Conservation (phyloP, 805 yeast species). For the Candida fluviatilis region DNA sequence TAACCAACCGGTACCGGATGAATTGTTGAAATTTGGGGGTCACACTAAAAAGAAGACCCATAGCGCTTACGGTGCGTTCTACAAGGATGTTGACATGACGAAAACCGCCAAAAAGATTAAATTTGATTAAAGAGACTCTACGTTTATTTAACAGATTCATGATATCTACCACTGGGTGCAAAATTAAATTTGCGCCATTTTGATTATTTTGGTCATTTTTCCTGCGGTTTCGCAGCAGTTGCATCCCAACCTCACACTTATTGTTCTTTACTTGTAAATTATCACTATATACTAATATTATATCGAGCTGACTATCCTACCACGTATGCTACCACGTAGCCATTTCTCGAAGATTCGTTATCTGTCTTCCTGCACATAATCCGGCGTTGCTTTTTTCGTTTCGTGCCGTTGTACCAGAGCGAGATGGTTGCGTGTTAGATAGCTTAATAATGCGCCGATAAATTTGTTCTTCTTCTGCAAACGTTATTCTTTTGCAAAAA, state of each 20-base stretch:
- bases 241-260: background rate
- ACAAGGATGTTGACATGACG: slow-evolving; percentile 82
- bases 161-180: too few relatives aligned
- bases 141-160: background rate
- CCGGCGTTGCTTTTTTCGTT: too few relatives aligned
- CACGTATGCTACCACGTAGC: background rate
- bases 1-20: slow-evolving; percentile 93
- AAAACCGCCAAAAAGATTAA: slow-evolving; percentile 87
- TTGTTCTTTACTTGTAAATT: background rate
- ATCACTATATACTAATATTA: background rate
- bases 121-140: slow-evolving; percentile 43
- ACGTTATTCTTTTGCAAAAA: background rate
- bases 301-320: too few relatives aligned
- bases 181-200: too few relatives aligned
- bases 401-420: too few relatives aligned
- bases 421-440: too few relatives aligned
- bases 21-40: slow-evolving; percentile 89
- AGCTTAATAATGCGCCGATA: background rate
- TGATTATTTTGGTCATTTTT: too few relatives aligned
- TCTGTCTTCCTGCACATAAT: background rate
- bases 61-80: slow-evolving; percentile 97
- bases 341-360: background rate
- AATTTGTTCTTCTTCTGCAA: background rate
- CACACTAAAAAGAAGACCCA: slow-evolving; percentile 98
- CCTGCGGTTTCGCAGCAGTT: too few relatives aligned